Percentiles rank a stretch among this genome's conserved stretches.
These are phyloP conservation scores for Gossypium trilobum DNA, from an alignment of 441 rosid species.

Conservation along the genomic window DNA sequence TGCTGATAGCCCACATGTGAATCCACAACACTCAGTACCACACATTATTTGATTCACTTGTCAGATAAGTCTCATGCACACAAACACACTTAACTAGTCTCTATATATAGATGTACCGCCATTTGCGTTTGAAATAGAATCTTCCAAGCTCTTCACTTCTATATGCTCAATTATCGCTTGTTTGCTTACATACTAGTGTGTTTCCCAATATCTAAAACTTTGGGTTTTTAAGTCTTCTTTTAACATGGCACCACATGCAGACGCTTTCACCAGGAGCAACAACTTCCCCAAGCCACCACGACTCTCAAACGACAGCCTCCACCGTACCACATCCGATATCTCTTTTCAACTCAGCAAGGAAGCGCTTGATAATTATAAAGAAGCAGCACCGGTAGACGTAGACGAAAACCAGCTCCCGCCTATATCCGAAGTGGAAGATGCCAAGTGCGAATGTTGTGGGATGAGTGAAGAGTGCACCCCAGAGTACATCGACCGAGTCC, in stretches of 20 bases:
- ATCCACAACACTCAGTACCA: slow-evolving; percentile 25
- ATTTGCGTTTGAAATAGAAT: not conserved
- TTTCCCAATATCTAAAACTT: not conserved
- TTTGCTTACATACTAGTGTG: not conserved
- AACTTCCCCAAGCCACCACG: slow-evolving; percentile 47
- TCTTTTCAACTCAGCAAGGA: slow-evolving; percentile 25
- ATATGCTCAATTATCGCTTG: not conserved
- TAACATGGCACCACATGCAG: slow-evolving; percentile 70
- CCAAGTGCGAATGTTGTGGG: slow-evolving; percentile 85
- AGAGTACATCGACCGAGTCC: slow-evolving; percentile 61
- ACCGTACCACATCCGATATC: slow-evolving; percentile 59
- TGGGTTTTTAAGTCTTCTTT: not conserved
- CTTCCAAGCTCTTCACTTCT: not conserved
- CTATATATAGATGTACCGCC: not conserved
- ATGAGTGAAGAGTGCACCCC: slow-evolving; percentile 84
- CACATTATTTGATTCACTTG: slow-evolving; percentile 17
- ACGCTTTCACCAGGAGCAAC: slow-evolving; percentile 27
- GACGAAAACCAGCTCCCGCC: slow-evolving; percentile 29
- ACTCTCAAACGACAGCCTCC: slow-evolving; percentile 39
- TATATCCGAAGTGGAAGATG: slow-evolving; percentile 68
- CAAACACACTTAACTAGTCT: not conserved
- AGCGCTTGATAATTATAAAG: not conserved
- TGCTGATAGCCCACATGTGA: slow-evolving; percentile 29
- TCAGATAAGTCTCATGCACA: not conserved
- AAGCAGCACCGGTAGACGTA: not conserved